Percentiles rank a stretch among this genome's conserved stretches.
Conservation (phyloP, 331 rosid species). For the Rhamnella rubrinervis region DNA sequence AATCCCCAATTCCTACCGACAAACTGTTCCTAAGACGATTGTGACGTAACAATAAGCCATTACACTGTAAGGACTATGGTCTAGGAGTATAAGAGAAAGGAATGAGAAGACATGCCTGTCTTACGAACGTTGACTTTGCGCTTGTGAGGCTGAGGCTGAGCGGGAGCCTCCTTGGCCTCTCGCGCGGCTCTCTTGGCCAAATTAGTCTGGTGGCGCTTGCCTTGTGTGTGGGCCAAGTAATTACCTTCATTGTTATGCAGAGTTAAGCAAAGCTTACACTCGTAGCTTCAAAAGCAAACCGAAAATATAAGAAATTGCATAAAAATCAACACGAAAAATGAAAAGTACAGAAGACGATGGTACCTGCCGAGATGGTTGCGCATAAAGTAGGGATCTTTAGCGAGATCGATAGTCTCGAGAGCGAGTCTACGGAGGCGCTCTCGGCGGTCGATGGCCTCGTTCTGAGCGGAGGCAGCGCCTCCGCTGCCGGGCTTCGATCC, state of each 20-base stretch:
- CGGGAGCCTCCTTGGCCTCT: conserved; percentile 88
- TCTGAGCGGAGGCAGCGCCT: conserved; percentile 95
- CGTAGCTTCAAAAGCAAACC: conserved; percentile 55
- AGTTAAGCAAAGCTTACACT: conserved; percentile 91
- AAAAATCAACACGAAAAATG: not conserved
- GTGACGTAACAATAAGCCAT: not conserved
- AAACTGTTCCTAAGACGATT: conserved; percentile 1
- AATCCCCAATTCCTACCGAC: not conserved
- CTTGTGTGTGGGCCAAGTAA: conserved; percentile 93
- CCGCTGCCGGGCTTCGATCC: conserved; percentile 99
- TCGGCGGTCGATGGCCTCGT: conserved; percentile 96
- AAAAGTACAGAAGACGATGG: not conserved
- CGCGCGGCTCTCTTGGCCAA: conserved; percentile 84
- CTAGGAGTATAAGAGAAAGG: not conserved
- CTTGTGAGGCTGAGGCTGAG: conserved; percentile 97
- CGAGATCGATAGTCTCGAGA: conserved; percentile 92
- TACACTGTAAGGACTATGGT: not conserved
- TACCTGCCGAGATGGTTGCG: conserved; percentile 92
- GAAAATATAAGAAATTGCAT: not conserved
- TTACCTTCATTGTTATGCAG: conserved; percentile 95
- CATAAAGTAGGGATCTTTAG: conserved; percentile 97
- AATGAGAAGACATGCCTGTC: conserved; percentile 38
- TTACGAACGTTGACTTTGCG: conserved; percentile 78
- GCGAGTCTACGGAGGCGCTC: conserved; percentile 97
- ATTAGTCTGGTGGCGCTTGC: conserved; percentile 78